A percentile compares a stretch with the other conserved stretches of the same genome.
Conservation (phyloP, 352 stramenopile species). For the Phytophthora sojae region DNA sequence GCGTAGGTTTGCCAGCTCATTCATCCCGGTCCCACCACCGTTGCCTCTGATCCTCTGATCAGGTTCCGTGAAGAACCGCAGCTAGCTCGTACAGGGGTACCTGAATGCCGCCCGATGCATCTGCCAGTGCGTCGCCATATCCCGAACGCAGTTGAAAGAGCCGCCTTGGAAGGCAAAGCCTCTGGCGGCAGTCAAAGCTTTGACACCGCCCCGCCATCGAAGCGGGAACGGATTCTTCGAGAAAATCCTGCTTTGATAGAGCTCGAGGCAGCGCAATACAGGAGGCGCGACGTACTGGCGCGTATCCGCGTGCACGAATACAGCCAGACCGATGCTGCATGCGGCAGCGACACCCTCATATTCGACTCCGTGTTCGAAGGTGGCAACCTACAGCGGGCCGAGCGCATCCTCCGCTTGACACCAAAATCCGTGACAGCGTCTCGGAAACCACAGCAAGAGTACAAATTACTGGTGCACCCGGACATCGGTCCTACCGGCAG, state of each 20-base stretch:
- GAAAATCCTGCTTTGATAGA: conserved; percentile 56
- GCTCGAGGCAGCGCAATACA: conserved; percentile 42
- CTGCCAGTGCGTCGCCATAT: conserved; percentile 60
- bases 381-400: conserved; percentile 66
- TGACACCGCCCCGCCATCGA: conserved; percentile 8
- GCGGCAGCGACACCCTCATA: conserved; percentile 58
- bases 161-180: conserved; percentile 6
- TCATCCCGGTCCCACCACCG: conserved; percentile 40
- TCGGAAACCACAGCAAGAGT: conserved; percentile 54
- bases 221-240: conserved; percentile 53
- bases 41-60: conserved; percentile 72
- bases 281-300: conserved; percentile 33
- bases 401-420: conserved; percentile 58
- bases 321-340: conserved; percentile 57
- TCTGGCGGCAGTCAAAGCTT: background rate
- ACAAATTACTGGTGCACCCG: conserved; percentile 75
- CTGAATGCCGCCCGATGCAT: conserved; percentile 42
- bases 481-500: conserved; percentile 85
- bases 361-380: conserved; percentile 87
- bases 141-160: conserved; percentile 11
- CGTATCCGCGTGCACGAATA: conserved; percentile 77
- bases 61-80: conserved; percentile 58
- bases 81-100: conserved; percentile 49
- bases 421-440: background rate
- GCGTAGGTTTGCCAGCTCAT: too few relatives aligned